Base-by-base conservation (phyloP, 495 filamentous ascomycete species). In the Aspergillus steynii region DNA sequence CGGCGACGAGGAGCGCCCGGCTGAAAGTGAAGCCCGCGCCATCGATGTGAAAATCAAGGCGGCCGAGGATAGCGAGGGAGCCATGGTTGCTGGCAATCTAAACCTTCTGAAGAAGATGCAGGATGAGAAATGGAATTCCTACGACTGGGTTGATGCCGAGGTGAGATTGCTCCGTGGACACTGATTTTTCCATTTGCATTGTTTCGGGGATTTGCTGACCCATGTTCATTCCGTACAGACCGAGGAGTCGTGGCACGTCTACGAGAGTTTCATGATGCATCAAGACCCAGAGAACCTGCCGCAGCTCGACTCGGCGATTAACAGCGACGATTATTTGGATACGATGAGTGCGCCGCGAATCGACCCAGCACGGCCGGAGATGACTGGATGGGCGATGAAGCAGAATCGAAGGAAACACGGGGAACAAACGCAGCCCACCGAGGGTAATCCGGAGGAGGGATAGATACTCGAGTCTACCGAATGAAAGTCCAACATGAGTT, bases 81-180 rank as follows among this genome's bases (percentile, higher is more conserved):
- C 73, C 5, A 65, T 74, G 20, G 77, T 78, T 37, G 77, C 74
- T 25, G 80, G 79, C 6, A 87, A 85, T 59, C 70, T 82, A 42
- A 79, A 85, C 50, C 73, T 86, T 0, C 69, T 89, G 56, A 80
- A 83, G 60, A 75, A 77, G 32, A 86, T 86, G 64, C 85, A 89
- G 64, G 85, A 88, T 55, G 90, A 93, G 62, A 76, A 79, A 59
- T 93, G 90, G 90, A 81, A 77, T 55, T 72, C 72, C 31, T 75
- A 88, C 63, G 75, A 81, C 34, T 92, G 88, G 80, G 66, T 87
- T 51, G 89, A 92, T 68, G 86, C 90, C 53, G 86, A 90, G 69
- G 85, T 86, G 70, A 62, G 76, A 61, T 31, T 29, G 29, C 9
- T 25, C 26, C 50, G 15, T 59, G 60, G 50, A 26, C 34, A 29